Evolutionary conservation across 331 rosid species (phyloP), one percentile per base, ranked within the genome.

Genomic region (Quercus phellos): DNA sequence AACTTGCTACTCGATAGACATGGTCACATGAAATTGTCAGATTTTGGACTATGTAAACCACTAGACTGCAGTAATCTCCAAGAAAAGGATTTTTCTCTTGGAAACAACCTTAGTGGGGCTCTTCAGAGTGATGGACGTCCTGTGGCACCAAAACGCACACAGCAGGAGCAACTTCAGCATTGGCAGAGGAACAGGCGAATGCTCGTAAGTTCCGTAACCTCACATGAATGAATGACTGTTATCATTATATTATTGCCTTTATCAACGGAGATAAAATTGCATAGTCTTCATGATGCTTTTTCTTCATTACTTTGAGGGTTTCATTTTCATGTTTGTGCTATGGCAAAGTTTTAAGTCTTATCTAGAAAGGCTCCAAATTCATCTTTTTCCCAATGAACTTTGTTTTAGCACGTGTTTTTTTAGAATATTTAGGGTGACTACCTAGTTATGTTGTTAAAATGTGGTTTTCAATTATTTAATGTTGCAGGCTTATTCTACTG

Each of bases 111-210:
- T 77, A 95, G 98, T 73, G 99, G 99, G 78, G 89, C 91, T 70
- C 98, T 95, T 80, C 97, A 84, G 80, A 91, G 97, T 17, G 91
- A 95, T 76, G 99, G 98, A 46, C 96, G 86, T 32, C 98, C 96
- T 73, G 85, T 81, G 78, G 85, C 88, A 81, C 95, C 99, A 68
- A 95, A 86, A 87, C 97, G 98, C 78, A 92, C 97, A 27, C 99
- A 95, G 70, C 98, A 89, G 80, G 99, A 95, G 83, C 98, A 95
- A 79, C 90, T 95, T 74, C 99, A 84, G 85, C 98, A 95, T 85
- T 95, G 99, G 99, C 98, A 95, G 82, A 91, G 91, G 77, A 90
- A 95, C 83, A 90, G 99, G 86, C 90, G 99, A 79, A 91, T 89
- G 90, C 99, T 95, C 87, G 99, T 95, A 93, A 90, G 96, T 78